phyloP scores from a whole-genome alignment of 495 filamentous ascomycete genomes.

The Penicillium riverlandense region DNA sequence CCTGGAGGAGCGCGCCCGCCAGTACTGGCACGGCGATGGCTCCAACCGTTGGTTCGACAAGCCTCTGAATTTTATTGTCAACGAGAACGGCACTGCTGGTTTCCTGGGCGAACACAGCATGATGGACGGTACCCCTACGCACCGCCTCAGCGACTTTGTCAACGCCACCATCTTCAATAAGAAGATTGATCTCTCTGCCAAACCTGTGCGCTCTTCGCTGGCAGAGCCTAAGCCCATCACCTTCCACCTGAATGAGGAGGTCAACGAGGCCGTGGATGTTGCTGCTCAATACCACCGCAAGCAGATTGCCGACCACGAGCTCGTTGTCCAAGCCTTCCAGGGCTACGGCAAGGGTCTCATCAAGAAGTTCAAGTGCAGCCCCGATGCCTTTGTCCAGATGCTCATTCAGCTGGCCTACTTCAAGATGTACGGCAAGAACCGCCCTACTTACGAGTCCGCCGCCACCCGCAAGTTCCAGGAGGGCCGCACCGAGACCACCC shows the following conservation, averaged over 20 bases:
- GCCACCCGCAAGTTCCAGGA: constrained; percentile 90
- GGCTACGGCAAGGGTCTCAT: constrained; percentile 98
- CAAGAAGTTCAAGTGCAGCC: constrained; percentile 99
- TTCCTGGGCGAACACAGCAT: constrained; percentile 99
- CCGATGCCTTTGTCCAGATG: constrained; percentile 98
- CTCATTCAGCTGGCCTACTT: constrained; percentile 97
- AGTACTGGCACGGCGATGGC: constrained; percentile 98
- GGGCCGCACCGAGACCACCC: constrained; percentile 94
- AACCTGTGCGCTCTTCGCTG: constrained; percentile 70
- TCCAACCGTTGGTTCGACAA: constrained; percentile 98
- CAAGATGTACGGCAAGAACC: constrained; percentile 98
- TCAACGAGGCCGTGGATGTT: constrained; percentile 65
- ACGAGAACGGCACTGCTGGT: constrained; percentile 95
- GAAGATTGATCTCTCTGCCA: constrained; percentile 77
- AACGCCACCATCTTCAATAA: constrained; percentile 85
- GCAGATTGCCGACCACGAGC: constrained; percentile 80
- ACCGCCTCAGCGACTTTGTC: constrained; percentile 90
- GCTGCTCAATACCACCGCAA: constrained; percentile 69
- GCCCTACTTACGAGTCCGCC: constrained; percentile 97
- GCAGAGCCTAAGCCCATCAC: constrained; percentile 70
- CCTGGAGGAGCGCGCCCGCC: constrained; percentile 87
- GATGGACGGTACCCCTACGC: constrained; percentile 99
- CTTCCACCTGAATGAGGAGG: constrained; percentile 67
- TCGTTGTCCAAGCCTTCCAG: constrained; percentile 89
- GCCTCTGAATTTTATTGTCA: constrained; percentile 94